Percentiles rank a stretch among this genome's conserved stretches.
Conservation (phyloP, 257 asterid genomes). For the Solanum dulcamara region DNA sequence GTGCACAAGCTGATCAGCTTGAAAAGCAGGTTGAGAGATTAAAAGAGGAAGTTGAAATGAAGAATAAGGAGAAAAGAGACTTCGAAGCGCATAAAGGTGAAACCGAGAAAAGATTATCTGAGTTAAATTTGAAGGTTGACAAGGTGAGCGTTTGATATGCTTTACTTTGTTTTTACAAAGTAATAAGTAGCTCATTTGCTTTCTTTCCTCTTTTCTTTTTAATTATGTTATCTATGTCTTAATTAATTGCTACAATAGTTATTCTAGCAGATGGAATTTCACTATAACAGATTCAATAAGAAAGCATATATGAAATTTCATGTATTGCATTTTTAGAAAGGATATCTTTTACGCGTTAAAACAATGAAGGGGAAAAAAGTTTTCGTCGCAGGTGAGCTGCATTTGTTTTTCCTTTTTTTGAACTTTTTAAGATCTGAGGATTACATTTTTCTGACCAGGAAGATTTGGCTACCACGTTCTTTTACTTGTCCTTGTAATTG, state of each 20-base stretch:
- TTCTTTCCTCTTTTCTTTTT: neutral
- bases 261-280: neutral
- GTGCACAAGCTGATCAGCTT: conserved; percentile 56
- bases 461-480: neutral
- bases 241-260: neutral
- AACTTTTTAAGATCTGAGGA: neutral
- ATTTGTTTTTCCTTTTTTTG: neutral
- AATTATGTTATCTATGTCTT: neutral
- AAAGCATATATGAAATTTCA: neutral
- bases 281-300: neutral
- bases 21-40: conserved; percentile 62
- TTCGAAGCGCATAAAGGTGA: conserved; percentile 45
- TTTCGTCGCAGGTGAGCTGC: neutral
- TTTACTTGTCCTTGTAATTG: neutral
- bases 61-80: conserved; percentile 39
- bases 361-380: neutral
- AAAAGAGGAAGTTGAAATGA: conserved; percentile 31
- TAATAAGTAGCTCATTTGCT: neutral
- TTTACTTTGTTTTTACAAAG: neutral
- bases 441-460: neutral
- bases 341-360: neutral
- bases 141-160: conserved; percentile 29
- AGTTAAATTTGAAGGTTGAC: conserved; percentile 39
- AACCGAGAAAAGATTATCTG: conserved; percentile 47
- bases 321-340: neutral